Evolutionary conservation across 345 rosid species (phyloP).

Genomic region (Eucalyptus victrix): DNA sequence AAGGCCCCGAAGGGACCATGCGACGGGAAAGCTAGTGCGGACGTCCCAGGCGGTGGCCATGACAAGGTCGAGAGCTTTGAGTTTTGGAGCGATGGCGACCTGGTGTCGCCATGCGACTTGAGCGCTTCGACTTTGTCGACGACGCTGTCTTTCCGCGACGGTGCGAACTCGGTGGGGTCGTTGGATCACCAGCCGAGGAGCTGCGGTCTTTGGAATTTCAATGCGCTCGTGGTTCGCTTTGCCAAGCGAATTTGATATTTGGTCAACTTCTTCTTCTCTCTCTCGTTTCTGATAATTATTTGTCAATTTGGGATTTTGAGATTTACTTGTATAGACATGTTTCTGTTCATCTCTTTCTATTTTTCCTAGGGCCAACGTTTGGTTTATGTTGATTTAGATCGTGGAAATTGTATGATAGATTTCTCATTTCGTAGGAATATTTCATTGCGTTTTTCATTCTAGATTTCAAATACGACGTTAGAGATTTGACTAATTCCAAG

Average conservation of each 20-base stretch:
- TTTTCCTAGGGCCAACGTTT: neutral
- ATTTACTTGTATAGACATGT: neutral
- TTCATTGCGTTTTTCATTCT: neutral
- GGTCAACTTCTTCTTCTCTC: neutral
- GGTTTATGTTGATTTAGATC: neutral
- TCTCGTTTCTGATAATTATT: neutral
- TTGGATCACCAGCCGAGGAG: slow-evolving; percentile 1
- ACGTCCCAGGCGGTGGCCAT: neutral
- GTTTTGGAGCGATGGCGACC: slow-evolving; percentile 3
- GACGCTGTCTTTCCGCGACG: slow-evolving; percentile 9
- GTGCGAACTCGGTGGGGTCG: neutral
- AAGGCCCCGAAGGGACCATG: neutral
- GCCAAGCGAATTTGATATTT: neutral
- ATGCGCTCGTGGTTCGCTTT: slow-evolving; percentile 7
- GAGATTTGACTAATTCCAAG: neutral
- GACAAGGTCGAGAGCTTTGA: neutral
- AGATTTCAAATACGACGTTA: neutral
- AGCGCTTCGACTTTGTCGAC: slow-evolving; percentile 25
- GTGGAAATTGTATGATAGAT: neutral
- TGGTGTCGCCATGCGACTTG: slow-evolving; percentile 1
- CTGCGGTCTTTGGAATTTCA: slow-evolving; percentile 14
- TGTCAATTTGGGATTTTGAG: neutral
- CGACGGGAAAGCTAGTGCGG: neutral
- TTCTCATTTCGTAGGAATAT: neutral
- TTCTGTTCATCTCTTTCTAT: neutral